Base-by-base conservation (phyloP, 1,139 yeast genomes). In the Geotrichum phurueaensis region DNA sequence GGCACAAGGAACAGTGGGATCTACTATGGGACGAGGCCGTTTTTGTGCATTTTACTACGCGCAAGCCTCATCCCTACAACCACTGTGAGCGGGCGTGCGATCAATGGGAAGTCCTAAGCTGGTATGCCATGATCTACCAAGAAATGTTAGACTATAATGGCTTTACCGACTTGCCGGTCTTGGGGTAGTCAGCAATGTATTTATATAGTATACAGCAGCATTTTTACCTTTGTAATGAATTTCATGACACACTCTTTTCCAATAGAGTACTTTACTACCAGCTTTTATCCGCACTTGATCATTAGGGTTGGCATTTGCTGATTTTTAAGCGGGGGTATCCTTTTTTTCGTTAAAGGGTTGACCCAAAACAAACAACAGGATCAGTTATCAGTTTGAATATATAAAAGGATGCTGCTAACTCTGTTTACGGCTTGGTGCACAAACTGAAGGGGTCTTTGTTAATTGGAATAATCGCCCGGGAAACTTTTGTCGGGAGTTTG, bases 21-120 rank as follows among this genome's bases (percentile, higher is more conserved):
- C 33, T 36, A 48, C 57, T 68, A 15, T 68, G 70, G 70, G 62
- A 65, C 33, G 70, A 66, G 52, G 68, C 70, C 23, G 67, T 64
- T 27, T 61, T 68, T 52, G 64, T 68, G 12, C 70, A 68, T 45
- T 65, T 63, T 51, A 67, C 69, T 6, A 57, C 58, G 0, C n/a
- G 56, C n/a, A 62, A 58, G 52, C 63, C 63, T 4, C 31, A 29
- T 18, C 45, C 57, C 4, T n/a, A 27, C 12, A 22, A 57, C 5
- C 59, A 36, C n/a, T 62, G 60, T 56, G 60, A 60, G 47, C 51
- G 60, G 23, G 25, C 48, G 12, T 63, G 65, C 50, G 56, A 56
- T 5, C 57, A 66, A 58, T 65, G 68, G 65, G 67, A 65, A 54
- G 66, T 65, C 9, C 55, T 67, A 25, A 61, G 56, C 23, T 67